Conservation (phyloP, 73 alveolate species). For the Tetrahymena thermophila region DNA sequence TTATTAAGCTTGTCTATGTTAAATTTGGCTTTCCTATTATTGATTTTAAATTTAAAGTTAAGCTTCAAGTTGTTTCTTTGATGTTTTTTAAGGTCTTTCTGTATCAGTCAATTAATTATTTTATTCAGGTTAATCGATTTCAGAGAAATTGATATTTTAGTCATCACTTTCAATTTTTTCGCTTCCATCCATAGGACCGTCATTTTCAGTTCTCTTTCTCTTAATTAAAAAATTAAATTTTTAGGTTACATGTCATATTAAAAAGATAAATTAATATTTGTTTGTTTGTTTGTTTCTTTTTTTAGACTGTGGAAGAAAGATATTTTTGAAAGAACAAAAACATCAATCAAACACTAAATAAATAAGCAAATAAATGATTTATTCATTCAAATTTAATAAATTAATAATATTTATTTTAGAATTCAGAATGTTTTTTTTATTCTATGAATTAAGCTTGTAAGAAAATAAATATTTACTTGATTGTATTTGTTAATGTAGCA, state of each 20-base stretch:
- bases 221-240: neutral
- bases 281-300: too few species aligned
- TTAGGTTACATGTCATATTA: neutral
- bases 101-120: neutral
- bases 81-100: neutral
- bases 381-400: too few species aligned
- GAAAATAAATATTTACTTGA: neutral
- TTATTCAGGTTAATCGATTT: neutral
- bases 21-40: neutral
- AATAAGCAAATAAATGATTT: too few species aligned
- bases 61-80: neutral
- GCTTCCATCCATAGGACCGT: neutral
- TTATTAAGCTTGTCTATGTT: neutral
- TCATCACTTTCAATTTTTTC: neutral
- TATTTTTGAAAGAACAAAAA: neutral
- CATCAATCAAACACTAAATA: too few species aligned
- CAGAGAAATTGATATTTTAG: neutral
- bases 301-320: neutral
- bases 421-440: too few species aligned
- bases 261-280: neutral
- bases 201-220: neutral
- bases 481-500: slow-evolving; percentile 40
- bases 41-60: neutral
- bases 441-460: too few species aligned
- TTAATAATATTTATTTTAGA: too few species aligned